Base-by-base conservation (phyloP, 2,329 filamentous ascomycete genomes). In the Aspergillus novoparasiticus region DNA sequence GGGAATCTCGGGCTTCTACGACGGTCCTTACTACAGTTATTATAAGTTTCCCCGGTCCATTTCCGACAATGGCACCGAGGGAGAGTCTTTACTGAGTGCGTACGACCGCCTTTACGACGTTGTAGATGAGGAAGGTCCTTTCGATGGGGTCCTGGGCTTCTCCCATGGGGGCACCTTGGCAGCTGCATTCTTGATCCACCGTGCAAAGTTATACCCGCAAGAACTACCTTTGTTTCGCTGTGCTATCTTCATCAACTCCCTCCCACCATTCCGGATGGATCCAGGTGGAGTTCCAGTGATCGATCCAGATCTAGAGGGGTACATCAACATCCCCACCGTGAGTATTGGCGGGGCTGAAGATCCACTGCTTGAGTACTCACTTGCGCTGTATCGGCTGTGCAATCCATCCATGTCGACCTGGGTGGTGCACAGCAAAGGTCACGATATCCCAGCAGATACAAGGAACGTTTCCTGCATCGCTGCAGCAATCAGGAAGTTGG, bases 101-200 rank as follows among this genome's bases (percentile, higher is more conserved):
- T 73, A 75, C 48, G 65, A 71, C 34, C 59, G 69, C 12, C 65
- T 76, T 28, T 68, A 71, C 53, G 70, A 74, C 28, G 65, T 69
- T 48, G 69, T 77, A 36, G 62, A 66, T 3, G 66, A 71, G 21
- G 69, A 73, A 6, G 75, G 71, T 0, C 69, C 73, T 8, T 75
- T 73, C 48, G 75, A 78, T 43, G 75, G 74, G 8, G 61, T 77
- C 46, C 64, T 78, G 23, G 76, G 76, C 32, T 78, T 78, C 64
- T 76, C 73, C 12, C 74, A 78, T 45, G 76, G 76, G 9, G 76
- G 70, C 16, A 74, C 74, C 12, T 61, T 78, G 39, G 75, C 75
- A 2, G 68, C 70, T 3, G 68, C 66, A 3, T 74, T 72, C 46
- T 66, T 78, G 21, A 67, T 73, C 41, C 69, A 75, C 19, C 69